Evolutionary conservation across 345 rosid species (phyloP).

Genomic region (Combretum micranthum): DNA sequence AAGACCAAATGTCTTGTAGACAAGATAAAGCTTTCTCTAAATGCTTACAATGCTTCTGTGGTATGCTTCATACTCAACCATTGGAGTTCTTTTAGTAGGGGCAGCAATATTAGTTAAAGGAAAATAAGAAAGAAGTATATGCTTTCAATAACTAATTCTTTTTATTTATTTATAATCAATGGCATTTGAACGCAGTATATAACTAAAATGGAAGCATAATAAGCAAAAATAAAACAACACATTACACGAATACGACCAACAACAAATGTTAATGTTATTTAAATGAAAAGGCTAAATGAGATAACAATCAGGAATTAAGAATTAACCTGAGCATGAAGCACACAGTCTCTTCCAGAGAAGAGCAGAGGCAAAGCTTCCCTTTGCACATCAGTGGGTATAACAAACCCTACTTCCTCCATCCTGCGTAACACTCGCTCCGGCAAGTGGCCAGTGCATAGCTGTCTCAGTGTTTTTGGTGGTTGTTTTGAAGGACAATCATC

Average conservation of each 20-base stretch:
- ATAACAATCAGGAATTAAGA: conserved; percentile 16
- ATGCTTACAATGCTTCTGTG: too few species aligned
- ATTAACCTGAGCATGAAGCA: conserved; percentile 85
- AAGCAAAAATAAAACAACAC: too few species aligned
- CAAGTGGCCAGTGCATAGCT: conserved; percentile 43
- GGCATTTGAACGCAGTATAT: too few species aligned
- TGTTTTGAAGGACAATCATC: not conserved
- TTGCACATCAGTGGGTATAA: conserved; percentile 59
- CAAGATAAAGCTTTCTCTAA: too few species aligned
- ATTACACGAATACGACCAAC: not conserved
- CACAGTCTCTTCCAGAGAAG: conserved; percentile 63
- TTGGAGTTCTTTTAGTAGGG: too few species aligned
- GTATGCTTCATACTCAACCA: too few species aligned
- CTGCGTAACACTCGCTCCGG: conserved; percentile 41
- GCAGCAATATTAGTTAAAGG: too few species aligned
- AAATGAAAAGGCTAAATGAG: not conserved
- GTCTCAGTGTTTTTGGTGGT: conserved; percentile 20
- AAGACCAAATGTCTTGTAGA: too few species aligned
- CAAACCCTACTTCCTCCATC: conserved; percentile 67
- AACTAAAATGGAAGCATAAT: too few species aligned
- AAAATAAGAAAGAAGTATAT: too few species aligned
- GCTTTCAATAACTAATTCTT: too few species aligned
- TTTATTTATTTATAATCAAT: too few species aligned
- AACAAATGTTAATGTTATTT: not conserved
- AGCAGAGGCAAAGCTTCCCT: conserved; percentile 64